Percentiles rank a stretch among this genome's conserved stretches.
phyloP scores from a whole-genome alignment of 2,329 filamentous ascomycete genomes.

The Arthrobotrys pseudoclavata region DNA sequence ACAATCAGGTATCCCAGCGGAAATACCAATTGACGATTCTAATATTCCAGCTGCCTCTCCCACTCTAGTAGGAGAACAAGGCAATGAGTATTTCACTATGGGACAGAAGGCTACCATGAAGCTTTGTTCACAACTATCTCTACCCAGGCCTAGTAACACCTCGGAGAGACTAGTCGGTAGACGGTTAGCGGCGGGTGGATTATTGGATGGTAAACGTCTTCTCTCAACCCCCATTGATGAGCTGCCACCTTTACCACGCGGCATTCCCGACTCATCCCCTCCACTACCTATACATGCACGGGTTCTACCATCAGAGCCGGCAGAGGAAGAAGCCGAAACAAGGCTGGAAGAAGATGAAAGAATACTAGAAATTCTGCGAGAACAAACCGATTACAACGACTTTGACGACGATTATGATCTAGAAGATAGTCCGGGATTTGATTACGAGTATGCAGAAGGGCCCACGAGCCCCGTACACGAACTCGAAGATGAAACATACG shows the following conservation, averaged over 20 bases:
- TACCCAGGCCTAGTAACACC: background rate
- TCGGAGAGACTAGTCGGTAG: too few species aligned
- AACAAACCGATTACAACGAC: conserved; percentile 56
- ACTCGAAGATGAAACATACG: conserved; percentile 23
- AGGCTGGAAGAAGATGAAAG: conserved; percentile 50
- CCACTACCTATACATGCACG: background rate
- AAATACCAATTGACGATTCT: conserved; percentile 5
- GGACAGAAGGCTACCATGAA: background rate
- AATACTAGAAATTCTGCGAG: conserved; percentile 31
- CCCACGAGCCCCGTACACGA: conserved; percentile 40
- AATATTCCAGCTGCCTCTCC: background rate
- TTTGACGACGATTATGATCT: conserved; percentile 59
- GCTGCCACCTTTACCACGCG: background rate
- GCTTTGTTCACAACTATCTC: background rate
- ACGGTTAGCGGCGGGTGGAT: background rate
- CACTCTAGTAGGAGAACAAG: background rate
- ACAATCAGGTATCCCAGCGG: conserved; percentile 6
- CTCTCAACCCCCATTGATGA: background rate
- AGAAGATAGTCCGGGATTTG: conserved; percentile 40
- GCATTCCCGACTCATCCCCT: conserved; percentile 35
- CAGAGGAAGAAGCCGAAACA: conserved; percentile 22
- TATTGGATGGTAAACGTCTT: background rate
- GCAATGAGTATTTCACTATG: background rate
- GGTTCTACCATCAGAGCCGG: background rate
- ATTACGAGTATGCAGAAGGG: conserved; percentile 42